Base-by-base conservation (phyloP, 805 yeast species). In the Naumovozyma dairenensis region DNA sequence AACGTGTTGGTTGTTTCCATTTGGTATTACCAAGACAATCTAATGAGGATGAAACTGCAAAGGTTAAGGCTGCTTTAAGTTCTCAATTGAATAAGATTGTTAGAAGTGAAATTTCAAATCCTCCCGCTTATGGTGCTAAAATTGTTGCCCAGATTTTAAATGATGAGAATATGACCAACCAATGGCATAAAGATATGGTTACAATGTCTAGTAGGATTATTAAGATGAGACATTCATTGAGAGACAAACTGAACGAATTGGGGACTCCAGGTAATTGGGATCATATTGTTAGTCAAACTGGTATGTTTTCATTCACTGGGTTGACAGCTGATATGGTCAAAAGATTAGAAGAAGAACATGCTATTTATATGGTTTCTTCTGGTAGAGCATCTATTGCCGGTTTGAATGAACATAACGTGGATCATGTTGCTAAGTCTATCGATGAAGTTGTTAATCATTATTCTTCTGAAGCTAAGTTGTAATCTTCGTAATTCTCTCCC, bases 241-340 rank as follows among this genome's bases (percentile, higher is more conserved):
- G 77, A 54, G 67, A 66, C 35, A 69, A 69, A 39, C 69, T 89
- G 40, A 71, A 69, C 32, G 59, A 61, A 34, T 72, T 83, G 42
- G 62, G 63, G 16, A 85, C 97, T 16, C 94, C 95, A 20, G 96
- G 95, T 31, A 72, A 67, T 49, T 89, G 97, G 97, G 80, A 75
- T 46, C 97, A 89, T 62, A 83, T 89, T 51, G 79, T 77, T 30
- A 67, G 69, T 43, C 98, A 92, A 67, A 80, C 83, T 42, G 98
- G 98, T 49, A 89, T 89, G 97, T 89, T 89, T 59, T 85, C 95
- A 22, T 89, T 78, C 65, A 89, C 97, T 20, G 98, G 96, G 2
- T 70, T 89, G 48, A 62, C 71, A 5, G 65, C 80, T 19, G 79
- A 72, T 21, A 89, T 84, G 74, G 94, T 81, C 35, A 71, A 69